Evolutionary conservation across 202 grass and related monocot genomes (phyloP), one percentile per base, ranked within the genome.

Genomic region (Sporobolus alterniflorus): DNA sequence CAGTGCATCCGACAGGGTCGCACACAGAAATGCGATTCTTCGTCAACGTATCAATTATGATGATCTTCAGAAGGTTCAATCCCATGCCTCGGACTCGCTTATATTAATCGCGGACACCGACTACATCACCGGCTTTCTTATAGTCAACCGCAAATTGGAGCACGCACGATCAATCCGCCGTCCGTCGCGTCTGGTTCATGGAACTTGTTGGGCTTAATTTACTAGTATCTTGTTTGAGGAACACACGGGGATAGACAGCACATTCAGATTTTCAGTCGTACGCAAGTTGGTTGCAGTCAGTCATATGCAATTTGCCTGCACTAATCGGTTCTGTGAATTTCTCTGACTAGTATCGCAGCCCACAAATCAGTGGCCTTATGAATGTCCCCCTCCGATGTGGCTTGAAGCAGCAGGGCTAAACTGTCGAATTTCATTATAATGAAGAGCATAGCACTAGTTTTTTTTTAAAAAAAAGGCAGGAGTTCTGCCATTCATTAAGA

Each of bases 81-180:
- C 72, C 20, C 44, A 40, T 26, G 52, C 10, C 13, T 22, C 30
- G 54, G 50, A 32, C 11, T 61, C 26, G 29, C 16, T 83, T 65
- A 40, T 39, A 67, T 31, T 42, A 79, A 31, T 66, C 32, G 77
- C 44, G 20, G 10, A 59, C 59, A 12, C 83, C 72, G 77, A 39
- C 83, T 50, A 50, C 67, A 86, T 89, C 88, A 82, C 73, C 83
- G 67, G 2, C 65, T 48, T 76, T 70, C 11, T 28, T 22, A 20
- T 80, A 64, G 69, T 81, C 76, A 77, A 43, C 41, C 25, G 9
- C 42, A 20, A 39, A 28, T 9, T 26, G 16, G 17, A 59, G 24
- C 36, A 11, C 42, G 47, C 39, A n/a, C 54, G 41, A 39, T 33
- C 60, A 11, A 52, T 20, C 28, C 33, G 17, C 39, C 56, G 57